Evolutionary conservation across 805 yeast genomes (phyloP), one percentile per base, ranked within the genome.

Genomic region (Zygoascus biomembranicola): DNA sequence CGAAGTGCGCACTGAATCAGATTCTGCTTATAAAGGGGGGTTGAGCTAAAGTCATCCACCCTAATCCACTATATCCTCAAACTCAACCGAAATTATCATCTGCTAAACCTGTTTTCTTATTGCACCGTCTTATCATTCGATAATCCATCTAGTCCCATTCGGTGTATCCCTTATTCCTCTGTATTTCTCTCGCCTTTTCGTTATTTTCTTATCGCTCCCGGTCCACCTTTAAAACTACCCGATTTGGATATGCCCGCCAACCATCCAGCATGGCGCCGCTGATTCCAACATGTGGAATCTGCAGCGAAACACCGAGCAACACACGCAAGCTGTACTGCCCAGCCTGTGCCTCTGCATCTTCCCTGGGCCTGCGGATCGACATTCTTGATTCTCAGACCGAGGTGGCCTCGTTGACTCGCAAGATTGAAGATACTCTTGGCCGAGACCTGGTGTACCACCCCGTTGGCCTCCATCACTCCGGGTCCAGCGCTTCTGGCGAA

Each of bases 291-390:
- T 59, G 62, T 47, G 55, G 57, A 19, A 54, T 59, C 32, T 59
- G 62, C 50, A 55, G 57, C 31, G 51, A 57, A 10, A 41, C 50
- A 5, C 50, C 55, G 32, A 49, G 56, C 18, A 28, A 28, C 31
- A 37, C 53, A 32, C 51, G 52, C 32, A 55, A 52, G 52, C 53
- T 61, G 41, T 52, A 43, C 23, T 61, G 63, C 43, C 50, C 55
- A 14, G 43, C 56, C 13, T 61, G 63, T 47, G 61, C 63, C 1
- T 49, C 59, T 5, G 47, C 42, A 18, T 43, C 52, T 37, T 32
- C 50, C 9, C 51, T 61, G 45, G 58, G 55, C 14, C 44, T 51
- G 28, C 55, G 56, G 20, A 54, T 59, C 47, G 53, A 57, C 16
- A 51, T 59, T 32, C 35, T 59, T 6, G 56, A 58, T 47, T 51